These are phyloP conservation scores for Nothophoma quercina DNA, from an alignment of 2,329 filamentous ascomycete species.

Conservation along the genomic window DNA sequence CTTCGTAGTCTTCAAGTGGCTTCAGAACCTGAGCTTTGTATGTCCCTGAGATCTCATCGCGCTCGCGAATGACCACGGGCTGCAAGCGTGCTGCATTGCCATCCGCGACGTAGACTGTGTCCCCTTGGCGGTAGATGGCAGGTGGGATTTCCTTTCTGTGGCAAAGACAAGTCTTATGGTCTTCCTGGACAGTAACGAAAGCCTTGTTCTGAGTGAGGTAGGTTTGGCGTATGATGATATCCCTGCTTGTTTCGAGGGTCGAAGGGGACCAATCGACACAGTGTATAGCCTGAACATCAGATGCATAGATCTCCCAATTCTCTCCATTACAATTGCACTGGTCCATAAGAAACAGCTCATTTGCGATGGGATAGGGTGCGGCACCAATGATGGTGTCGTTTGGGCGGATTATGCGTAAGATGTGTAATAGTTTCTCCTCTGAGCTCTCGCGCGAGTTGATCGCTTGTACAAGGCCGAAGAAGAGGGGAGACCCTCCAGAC, in stretches of 20 bases:
- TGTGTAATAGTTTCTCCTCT: too few species aligned
- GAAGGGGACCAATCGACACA: neutral
- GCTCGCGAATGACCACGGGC: too few species aligned
- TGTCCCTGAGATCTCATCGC: slow-evolving; percentile 30
- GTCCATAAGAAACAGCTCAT: neutral
- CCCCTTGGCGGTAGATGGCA: too few species aligned
- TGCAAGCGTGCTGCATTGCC: too few species aligned
- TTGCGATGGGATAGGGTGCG: neutral
- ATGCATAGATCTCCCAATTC: neutral
- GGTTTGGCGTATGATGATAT: neutral
- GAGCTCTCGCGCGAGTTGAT: too few species aligned
- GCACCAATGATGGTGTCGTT: too few species aligned
- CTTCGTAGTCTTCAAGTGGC: slow-evolving; percentile 53
- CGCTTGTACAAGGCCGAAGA: too few species aligned
- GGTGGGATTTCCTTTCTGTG: neutral
- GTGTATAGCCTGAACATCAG: neutral
- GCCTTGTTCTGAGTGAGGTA: neutral
- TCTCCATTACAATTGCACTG: neutral
- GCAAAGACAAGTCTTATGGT: neutral
- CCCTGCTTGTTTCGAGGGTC: neutral
- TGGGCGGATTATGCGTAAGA: too few species aligned
- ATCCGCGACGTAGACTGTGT: too few species aligned
- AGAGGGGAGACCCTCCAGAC: too few species aligned
- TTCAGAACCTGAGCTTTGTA: slow-evolving; percentile 61
- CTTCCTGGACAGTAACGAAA: neutral